phyloP scores from a whole-genome alignment of 306 rosid genomes.

The Fagus sylvatica region DNA sequence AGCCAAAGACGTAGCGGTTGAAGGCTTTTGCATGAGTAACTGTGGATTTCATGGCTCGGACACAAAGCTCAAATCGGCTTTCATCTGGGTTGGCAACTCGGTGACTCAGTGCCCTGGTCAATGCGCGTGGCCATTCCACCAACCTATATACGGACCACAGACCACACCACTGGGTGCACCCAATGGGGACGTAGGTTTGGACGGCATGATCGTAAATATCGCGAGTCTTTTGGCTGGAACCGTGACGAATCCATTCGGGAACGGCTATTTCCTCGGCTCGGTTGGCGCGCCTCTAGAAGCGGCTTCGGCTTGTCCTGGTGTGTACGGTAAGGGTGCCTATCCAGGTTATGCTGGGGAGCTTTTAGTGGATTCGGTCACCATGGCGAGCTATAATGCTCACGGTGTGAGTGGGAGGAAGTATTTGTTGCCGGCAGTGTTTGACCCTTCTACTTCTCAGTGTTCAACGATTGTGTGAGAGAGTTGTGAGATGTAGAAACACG shows the following conservation, averaged over 20 bases:
- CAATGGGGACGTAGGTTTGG: slow-evolving; percentile 40
- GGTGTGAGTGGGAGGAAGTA: slow-evolving; percentile 34
- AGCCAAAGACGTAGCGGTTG: slow-evolving; percentile 33
- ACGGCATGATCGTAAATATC: slow-evolving; percentile 41
- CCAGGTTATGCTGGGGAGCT: slow-evolving; percentile 40
- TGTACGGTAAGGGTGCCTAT: slow-evolving; percentile 39
- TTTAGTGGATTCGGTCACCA: slow-evolving; percentile 6
- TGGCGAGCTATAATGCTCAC: slow-evolving; percentile 39
- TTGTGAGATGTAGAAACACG: background rate
- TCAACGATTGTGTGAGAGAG: slow-evolving; percentile 16
- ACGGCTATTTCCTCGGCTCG: slow-evolving; percentile 31
- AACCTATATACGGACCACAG: slow-evolving; percentile 45
- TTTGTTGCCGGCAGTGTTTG: slow-evolving; percentile 37
- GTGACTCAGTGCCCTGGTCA: slow-evolving; percentile 41
- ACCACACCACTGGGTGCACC: slow-evolving; percentile 35
- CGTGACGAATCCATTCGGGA: slow-evolving; percentile 38
- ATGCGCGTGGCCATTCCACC: slow-evolving; percentile 46
- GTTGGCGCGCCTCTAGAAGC: slow-evolving; percentile 25
- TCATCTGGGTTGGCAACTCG: slow-evolving; percentile 41
- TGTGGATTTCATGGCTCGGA: slow-evolving; percentile 39
- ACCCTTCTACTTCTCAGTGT: slow-evolving; percentile 32
- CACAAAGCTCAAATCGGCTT: background rate
- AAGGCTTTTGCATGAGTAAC: slow-evolving; percentile 42
- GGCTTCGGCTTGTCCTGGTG: slow-evolving; percentile 36
- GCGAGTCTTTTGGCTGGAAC: slow-evolving; percentile 44